These are phyloP conservation scores for Diaporthe citri DNA, from an alignment of 2,329 filamentous ascomycete species.

Conservation along the genomic window DNA sequence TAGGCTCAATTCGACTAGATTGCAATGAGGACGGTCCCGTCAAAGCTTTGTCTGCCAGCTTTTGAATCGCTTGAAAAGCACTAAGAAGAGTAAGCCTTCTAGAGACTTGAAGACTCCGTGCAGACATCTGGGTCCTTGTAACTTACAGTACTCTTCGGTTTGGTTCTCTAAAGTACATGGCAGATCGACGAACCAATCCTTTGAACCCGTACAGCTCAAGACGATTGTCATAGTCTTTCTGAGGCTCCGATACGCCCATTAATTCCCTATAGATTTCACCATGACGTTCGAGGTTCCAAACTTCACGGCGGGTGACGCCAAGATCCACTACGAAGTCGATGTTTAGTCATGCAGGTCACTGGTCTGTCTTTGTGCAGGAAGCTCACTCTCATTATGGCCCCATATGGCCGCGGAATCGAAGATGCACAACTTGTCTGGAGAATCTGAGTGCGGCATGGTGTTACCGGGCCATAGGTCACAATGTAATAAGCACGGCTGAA, in stretches of 20 bases:
- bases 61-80: not conserved
- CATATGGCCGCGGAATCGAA: not conserved
- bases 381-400: not conserved
- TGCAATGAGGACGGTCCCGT: too few species aligned
- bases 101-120: too few species aligned
- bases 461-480: not conserved
- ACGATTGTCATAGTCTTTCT: not conserved
- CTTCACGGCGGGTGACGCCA: not conserved
- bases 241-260: not conserved
- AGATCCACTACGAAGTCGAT: not conserved
- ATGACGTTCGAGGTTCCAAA: not conserved
- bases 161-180: not conserved
- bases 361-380: not conserved
- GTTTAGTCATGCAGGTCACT: not conserved
- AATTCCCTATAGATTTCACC: not conserved
- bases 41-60: not conserved
- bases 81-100: too few species aligned
- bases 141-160: not conserved
- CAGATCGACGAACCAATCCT: not conserved
- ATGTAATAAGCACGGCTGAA: not conserved
- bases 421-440: not conserved
- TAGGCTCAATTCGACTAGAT: not conserved
- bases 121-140: too few species aligned
- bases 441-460: not conserved
- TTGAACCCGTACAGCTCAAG: not conserved